A percentile compares a stretch with the other conserved stretches of the same genome.
phyloP scores from a whole-genome alignment of 495 filamentous ascomycete species.

The Neurospora sp. region DNA sequence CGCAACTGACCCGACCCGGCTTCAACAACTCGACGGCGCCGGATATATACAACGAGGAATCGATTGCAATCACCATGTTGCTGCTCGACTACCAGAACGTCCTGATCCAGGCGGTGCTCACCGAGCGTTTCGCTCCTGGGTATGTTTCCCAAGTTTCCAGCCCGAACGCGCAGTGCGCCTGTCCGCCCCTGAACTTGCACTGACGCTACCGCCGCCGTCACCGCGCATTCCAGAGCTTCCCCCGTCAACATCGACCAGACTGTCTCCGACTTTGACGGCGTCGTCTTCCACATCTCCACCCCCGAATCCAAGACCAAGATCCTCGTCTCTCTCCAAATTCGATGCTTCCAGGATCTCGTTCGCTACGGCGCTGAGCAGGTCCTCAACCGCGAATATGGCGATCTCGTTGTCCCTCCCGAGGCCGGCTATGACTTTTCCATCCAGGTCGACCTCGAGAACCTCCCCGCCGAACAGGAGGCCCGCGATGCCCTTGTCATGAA shows the following conservation, averaged over 20 bases:
- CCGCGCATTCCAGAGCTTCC: slow-evolving; percentile 48
- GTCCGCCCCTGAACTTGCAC: neutral
- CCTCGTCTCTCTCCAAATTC: slow-evolving; percentile 81
- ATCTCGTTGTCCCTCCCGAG: slow-evolving; percentile 81
- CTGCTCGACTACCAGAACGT: slow-evolving; percentile 99
- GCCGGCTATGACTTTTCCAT: slow-evolving; percentile 91
- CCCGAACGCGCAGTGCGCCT: slow-evolving; percentile 1
- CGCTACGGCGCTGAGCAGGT: slow-evolving; percentile 87
- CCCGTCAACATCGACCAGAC: slow-evolving; percentile 90
- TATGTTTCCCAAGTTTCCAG: slow-evolving; percentile 30
- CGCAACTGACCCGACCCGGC: neutral
- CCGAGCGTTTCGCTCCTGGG: slow-evolving; percentile 80
- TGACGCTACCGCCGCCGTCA: slow-evolving; percentile 6
- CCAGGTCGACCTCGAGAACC: slow-evolving; percentile 72
- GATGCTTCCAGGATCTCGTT: slow-evolving; percentile 87
- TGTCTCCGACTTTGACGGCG: slow-evolving; percentile 95
- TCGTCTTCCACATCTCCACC: slow-evolving; percentile 95
- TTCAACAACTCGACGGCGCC: neutral
- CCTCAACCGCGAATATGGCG: slow-evolving; percentile 86
- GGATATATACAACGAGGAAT: neutral
- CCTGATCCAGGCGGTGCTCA: slow-evolving; percentile 88
- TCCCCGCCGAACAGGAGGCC: slow-evolving; percentile 71
- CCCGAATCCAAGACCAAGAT: slow-evolving; percentile 89
- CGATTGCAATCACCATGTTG: slow-evolving; percentile 60
- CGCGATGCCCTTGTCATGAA: slow-evolving; percentile 76